Base-by-base conservation (phyloP, 208 protist species). In the Angomonas ambiguus region DNA sequence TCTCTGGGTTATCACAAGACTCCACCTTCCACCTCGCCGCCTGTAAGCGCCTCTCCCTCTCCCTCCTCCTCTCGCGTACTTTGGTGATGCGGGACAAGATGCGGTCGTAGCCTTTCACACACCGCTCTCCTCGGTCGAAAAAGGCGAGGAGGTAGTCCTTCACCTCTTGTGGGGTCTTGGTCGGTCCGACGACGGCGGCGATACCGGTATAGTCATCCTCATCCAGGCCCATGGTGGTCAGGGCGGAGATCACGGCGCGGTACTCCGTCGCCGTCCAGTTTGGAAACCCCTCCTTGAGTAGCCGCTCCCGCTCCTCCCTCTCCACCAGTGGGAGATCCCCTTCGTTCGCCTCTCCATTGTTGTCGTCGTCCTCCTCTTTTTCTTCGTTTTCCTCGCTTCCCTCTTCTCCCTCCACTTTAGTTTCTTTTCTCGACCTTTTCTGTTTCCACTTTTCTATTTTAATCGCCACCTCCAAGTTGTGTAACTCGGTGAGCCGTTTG, bases 21-120 rank as follows among this genome's bases (percentile, higher is more conserved):
- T 95, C 86, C 66, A 95, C 85, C 70, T 95, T 95, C 84, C 84
- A 92, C 69, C 76, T 80, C 11, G 86, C 84, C 0, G 85, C 86
- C 22, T 71, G 85, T 49, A 92, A 65, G 10, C 74, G 28, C 55
- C 85, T 81, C 42, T 91, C 78, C 33, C 72, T 71, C 28, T 58
- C 59, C 8, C 71, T 61, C 8, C 73, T 73, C 66, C 77, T 76
- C 51, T 42, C 62, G 69, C 86, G 69, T 6, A 76, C 76, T 34
- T 74, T 80, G 1, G 62, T 58, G 25, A 95, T 88, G 32, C 82
- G 75, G 8, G 60, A 64, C 70, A 93, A 85, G 31, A 95, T 60
- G 27, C 38, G n/a, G 1, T 57, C 62, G 67, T 92, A 95, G 11
- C 74, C 67, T 48, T 76, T 76, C 38, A 95, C 89, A 70, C 77